Evolutionary conservation across 306 rosid genomes (phyloP), one percentile per base, ranked within the genome.

Genomic region (Rubus idaeus): DNA sequence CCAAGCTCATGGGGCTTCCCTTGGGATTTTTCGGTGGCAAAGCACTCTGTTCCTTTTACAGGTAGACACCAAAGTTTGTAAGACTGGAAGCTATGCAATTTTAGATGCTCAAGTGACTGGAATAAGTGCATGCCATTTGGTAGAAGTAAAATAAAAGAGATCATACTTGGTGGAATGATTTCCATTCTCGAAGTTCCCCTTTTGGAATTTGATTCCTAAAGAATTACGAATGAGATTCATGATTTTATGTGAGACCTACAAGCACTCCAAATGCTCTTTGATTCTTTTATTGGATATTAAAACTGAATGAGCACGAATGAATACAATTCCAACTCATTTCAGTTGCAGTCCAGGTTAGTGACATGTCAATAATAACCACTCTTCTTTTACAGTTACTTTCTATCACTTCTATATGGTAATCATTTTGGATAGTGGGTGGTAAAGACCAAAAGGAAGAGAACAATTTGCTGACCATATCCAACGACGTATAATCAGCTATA

Each of bases 201-300:
- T 4, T 12, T 60, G 18, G 66, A 60, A 60, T 26, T 60, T 30
- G 67, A 61, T 61, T 61, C 67, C 67, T 61, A 18, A 10, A 17
- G 35, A 52, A 18, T 37, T 20, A 51, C 30, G 41, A 52, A 52
- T 71, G 11, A 51, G 63, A 35, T 71, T 10, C 44, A 26, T 71
- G 12, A 10, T 26, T 18, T 10, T 52, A 17, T 37, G 49, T 72
- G 49, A 53, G 30, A 40, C 62, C 46, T 5, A 71, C 6, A 17
- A 5, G 20, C 26, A 52, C 26, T 70, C 60, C 74, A 70, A 7
- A 13, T n/a, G 65, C 23, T 39, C 16, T 23, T 71, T 53, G 65
- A 72, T 72, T 52, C 65, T 72, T 53, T n/a, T n/a, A 9, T 10
- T 53, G 65, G 37, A 42, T 20, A n/a, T 52, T 67, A 67, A 10